Conservation (phyloP, 768 basidiomycete species). For the Dendrothele bispora region DNA sequence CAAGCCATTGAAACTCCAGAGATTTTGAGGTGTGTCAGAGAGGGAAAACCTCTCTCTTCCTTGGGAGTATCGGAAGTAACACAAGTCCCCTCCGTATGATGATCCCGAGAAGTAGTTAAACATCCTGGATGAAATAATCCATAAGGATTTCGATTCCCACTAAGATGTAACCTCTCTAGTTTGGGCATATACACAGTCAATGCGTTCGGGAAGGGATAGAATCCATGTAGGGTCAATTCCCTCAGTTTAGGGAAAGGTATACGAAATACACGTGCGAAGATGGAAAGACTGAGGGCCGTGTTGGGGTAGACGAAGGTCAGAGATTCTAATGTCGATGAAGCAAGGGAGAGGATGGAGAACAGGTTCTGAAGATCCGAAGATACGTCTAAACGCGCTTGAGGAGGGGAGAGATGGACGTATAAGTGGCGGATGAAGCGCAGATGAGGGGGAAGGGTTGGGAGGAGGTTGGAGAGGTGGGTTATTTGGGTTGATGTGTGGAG, state of each 20-base stretch:
- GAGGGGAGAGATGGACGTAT: constrained; percentile 34
- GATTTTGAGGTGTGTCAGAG: constrained; percentile 36
- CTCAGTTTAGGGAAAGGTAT: constrained; percentile 38
- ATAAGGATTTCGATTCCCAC: constrained; percentile 51
- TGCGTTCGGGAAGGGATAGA: constrained; percentile 48
- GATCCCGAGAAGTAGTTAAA: too few species aligned
- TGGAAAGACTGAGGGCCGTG: constrained; percentile 28
- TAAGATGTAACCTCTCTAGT: constrained; percentile 42
- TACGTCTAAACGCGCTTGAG: constrained; percentile 8
- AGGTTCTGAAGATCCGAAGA: constrained; percentile 16
- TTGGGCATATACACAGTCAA: constrained; percentile 27
- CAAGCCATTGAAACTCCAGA: constrained; percentile 43
- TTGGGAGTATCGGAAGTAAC: too few species aligned
- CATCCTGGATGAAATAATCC: constrained; percentile 41
- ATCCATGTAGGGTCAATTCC: constrained; percentile 44
- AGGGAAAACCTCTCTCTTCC: constrained; percentile 39
- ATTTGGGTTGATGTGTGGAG: constrained; percentile 29
- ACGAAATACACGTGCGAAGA: constrained; percentile 44
- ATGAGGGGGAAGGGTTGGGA: constrained; percentile 34
- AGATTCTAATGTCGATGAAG: constrained; percentile 40
- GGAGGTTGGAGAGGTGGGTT: constrained; percentile 22
- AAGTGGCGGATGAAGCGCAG: constrained; percentile 41
- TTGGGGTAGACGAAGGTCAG: constrained; percentile 38
- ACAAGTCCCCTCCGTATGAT: too few species aligned
- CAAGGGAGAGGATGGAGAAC: constrained; percentile 33